Evolutionary conservation across 176 grass and related monocot species (phyloP), one percentile per base, ranked within the genome.

Genomic region (Alopecurus myosuroides): DNA sequence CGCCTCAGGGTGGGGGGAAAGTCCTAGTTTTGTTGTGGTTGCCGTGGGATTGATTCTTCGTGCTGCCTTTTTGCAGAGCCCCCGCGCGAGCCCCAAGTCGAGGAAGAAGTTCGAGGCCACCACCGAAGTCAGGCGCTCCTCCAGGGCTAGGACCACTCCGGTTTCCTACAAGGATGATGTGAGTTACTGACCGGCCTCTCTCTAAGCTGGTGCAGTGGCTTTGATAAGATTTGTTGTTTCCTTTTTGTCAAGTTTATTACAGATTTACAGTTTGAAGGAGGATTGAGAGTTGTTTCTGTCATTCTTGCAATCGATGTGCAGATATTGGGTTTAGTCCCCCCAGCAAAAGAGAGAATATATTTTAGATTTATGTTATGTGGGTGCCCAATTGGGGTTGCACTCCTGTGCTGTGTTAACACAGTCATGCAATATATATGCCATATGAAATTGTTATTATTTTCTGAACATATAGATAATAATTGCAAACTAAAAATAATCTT

Each of bases 141-240:
- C 97, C 71, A 94, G 97, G 92, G 84, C 91, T 19, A 84, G n/a
- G 71, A 86, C 80, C 62, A 69, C 42, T 13, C 26, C 58, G 30
- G 88, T 94, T 85, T 99, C 97, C n/a, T 99, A 99, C 70, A 75
- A 73, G 74, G 97, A 99, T 19, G 86, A 94, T 86, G 97, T 99
- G 91, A 89, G 91, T 83, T 73, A 22, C 83, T 85, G 66, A 14
- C 80, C 60, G 31, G 7, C 68, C 33, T 76, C 7, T 14, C 15
- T 68, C 3, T 19, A 23, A 58, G 48, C 39, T 76, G 25, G 9
- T 64, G 30, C 19, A 23, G 5, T 42, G 55, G 29, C 53, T 63
- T 63, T 40, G 10, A 49, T 55, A 10, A 17, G 33, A 83, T 51
- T 35, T 20, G 33, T 3, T 2, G 12, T 41, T 10, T 41, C 1